Base-by-base conservation (phyloP, 768 basidiomycete genomes). In the Agaricus blazei region DNA sequence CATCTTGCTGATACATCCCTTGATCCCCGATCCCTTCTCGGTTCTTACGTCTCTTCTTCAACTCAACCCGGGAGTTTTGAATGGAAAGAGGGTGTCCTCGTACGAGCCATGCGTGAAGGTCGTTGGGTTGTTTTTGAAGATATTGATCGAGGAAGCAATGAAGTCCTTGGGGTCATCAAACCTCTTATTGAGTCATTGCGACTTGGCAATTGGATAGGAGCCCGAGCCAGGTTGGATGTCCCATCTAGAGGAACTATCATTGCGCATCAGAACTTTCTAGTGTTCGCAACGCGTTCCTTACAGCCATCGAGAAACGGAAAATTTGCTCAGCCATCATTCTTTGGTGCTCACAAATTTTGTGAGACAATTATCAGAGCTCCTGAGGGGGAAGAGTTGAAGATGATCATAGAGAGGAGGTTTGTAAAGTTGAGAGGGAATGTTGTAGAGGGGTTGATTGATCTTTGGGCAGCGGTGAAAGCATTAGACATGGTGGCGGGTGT, bases 1-100 rank as follows among this genome's bases (percentile, higher is more conserved):
- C 90, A 96, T 62, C 83, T 98, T 26, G 92, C 93, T 5, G 97
- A 98, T 62, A 96, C 94, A 0, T 96, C 96, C 2, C 78, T 99
- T 44, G 96, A 99, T 65, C 88, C 95, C 29, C 88, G 96, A 24
- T 88, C 93, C 0, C 78, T 99, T 4, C 79, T 99, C 42, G 96
- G 97, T 4, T 94, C 93, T 2, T 96, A 98, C 57, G 76, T 93
- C 2, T 96, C 96, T 1, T 97, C 96, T 0, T 77, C 87, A 0
- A 83, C 80, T 1, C 80, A 81, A 26, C 85, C 93, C 0, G 96
- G 96, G 4, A 84, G 83, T 2, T 99, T 99, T 62, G 92, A 96
- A 62, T 99, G 95, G 91, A 91, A 88, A 70, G 94, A 98, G 59
- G 97, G 97, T 5, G 87, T 94, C 0, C 76, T 99, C 36, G 85